Evolutionary conservation across 768 basidiomycete genomes (phyloP).

Genomic region (Dioszegia hungarica): DNA sequence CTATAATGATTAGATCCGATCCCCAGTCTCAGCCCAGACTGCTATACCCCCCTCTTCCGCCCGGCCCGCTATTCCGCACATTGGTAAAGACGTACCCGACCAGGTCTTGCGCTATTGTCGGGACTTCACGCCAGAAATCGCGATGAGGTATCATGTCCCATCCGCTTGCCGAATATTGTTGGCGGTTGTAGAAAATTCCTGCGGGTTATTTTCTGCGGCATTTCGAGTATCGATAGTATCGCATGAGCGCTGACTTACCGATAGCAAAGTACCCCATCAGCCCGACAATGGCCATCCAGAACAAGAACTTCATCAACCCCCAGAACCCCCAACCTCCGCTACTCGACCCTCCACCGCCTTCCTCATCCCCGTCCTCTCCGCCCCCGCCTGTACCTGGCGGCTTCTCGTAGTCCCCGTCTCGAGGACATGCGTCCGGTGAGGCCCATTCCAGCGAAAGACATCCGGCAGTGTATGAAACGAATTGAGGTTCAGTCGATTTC

Average conservation of each 20-base stretch:
- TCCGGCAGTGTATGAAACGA: constrained; percentile 39
- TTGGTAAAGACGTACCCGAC: constrained; percentile 39
- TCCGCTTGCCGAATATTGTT: constrained; percentile 48
- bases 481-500: constrained; percentile 22
- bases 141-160: constrained; percentile 49
- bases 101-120: constrained; percentile 34
- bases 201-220: constrained; percentile 1
- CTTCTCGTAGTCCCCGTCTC: not conserved
- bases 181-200: constrained; percentile 50
- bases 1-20: too few relatives aligned
- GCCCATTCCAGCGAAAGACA: constrained; percentile 41
- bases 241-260: too few relatives aligned
- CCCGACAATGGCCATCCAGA: constrained; percentile 38
- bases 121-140: constrained; percentile 48
- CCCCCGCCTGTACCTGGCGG: not conserved
- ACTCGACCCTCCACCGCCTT: constrained; percentile 5
- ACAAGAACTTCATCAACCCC: constrained; percentile 43
- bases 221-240: constrained; percentile 8
- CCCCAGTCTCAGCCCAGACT: constrained; percentile 39
- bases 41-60: constrained; percentile 35
- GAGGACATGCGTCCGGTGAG: constrained; percentile 44
- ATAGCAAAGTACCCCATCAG: constrained; percentile 42
- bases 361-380: constrained; percentile 4
- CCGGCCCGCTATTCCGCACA: constrained; percentile 26
- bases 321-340: constrained; percentile 29